phyloP scores from a whole-genome alignment of 2,329 filamentous ascomycete species.

The Zasmidium angulare region DNA sequence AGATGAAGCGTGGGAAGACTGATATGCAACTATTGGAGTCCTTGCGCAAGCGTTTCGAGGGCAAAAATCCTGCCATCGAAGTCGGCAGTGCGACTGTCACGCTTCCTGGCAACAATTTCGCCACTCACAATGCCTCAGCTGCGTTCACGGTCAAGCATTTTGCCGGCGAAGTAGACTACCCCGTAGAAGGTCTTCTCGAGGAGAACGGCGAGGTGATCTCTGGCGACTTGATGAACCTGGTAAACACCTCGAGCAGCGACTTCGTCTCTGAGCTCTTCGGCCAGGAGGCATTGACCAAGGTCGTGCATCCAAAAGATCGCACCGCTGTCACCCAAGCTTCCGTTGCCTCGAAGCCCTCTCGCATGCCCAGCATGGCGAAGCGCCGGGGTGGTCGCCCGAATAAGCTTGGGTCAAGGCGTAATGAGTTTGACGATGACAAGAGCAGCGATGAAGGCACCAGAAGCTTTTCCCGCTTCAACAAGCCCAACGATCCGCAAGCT shows the following conservation, averaged over 20 bases:
- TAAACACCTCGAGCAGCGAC: slow-evolving; percentile 81
- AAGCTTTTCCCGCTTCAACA: slow-evolving; percentile 39
- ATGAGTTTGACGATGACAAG: slow-evolving; percentile 47
- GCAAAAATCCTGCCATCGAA: slow-evolving; percentile 86
- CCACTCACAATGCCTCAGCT: slow-evolving; percentile 75
- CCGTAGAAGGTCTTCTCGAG: slow-evolving; percentile 80
- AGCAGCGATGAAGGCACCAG: slow-evolving; percentile 36
- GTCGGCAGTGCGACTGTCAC: slow-evolving; percentile 73
- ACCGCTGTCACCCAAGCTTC: slow-evolving; percentile 92
- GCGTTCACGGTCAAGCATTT: slow-evolving; percentile 93
- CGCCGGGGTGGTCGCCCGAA: slow-evolving; percentile 62
- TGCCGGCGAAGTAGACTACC: slow-evolving; percentile 94
- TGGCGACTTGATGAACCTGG: slow-evolving; percentile 90
- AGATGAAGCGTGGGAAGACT: slow-evolving; percentile 83
- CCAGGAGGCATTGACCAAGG: slow-evolving; percentile 89
- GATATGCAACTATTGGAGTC: slow-evolving; percentile 90
- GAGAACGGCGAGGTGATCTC: slow-evolving; percentile 97
- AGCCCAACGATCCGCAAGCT: slow-evolving; percentile 60
- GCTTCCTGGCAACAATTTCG: slow-evolving; percentile 84
- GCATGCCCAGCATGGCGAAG: slow-evolving; percentile 88
- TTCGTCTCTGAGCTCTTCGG: slow-evolving; percentile 91
- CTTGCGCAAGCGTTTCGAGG: slow-evolving; percentile 86
- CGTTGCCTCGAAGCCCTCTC: slow-evolving; percentile 90
- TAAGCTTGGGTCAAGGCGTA: slow-evolving; percentile 43
- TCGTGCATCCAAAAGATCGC: slow-evolving; percentile 89